Evolutionary conservation across 2,329 filamentous ascomycete species (phyloP).

Genomic region (Helotiales sp.): DNA sequence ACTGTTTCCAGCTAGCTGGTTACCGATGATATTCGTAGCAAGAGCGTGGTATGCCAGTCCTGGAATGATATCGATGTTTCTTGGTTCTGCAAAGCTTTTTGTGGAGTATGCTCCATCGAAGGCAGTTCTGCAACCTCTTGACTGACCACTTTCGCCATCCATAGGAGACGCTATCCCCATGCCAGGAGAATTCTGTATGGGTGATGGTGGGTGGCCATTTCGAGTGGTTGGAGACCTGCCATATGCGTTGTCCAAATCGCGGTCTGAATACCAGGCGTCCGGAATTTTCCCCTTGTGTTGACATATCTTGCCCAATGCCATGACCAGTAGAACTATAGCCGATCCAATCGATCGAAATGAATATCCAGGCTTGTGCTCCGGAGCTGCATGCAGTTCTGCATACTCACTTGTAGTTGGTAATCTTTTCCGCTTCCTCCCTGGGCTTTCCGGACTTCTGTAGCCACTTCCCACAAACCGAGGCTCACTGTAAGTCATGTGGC

Average conservation of each 20-base stretch:
- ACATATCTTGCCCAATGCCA: slow-evolving; percentile 90
- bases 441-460: slow-evolving; percentile 40
- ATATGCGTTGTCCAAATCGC: slow-evolving; percentile 25
- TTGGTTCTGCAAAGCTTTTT: slow-evolving; percentile 41
- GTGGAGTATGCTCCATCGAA: slow-evolving; percentile 46
- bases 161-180: slow-evolving; percentile 58
- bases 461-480: slow-evolving; percentile 31
- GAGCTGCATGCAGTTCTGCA: slow-evolving; percentile 30
- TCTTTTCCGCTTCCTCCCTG: slow-evolving; percentile 42
- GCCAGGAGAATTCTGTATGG: slow-evolving; percentile 58
- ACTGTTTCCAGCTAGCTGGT: slow-evolving; percentile 77
- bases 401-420: slow-evolving; percentile 35
- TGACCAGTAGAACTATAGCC: slow-evolving; percentile 79
- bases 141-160: slow-evolving; percentile 51
- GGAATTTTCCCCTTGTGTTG: slow-evolving; percentile 58
- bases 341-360: slow-evolving; percentile 74
- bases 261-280: slow-evolving; percentile 52
- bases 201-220: slow-evolving; percentile 59
- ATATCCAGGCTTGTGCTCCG: slow-evolving; percentile 50
- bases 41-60: slow-evolving; percentile 89
- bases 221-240: slow-evolving; percentile 44
- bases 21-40: slow-evolving; percentile 84
- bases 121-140: slow-evolving; percentile 54
- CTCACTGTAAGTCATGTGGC: too few species aligned
- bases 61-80: slow-evolving; percentile 84